These are phyloP conservation scores for Plantago lanceolata DNA, from an alignment of 305 asterid genomes.

Conservation along the genomic window DNA sequence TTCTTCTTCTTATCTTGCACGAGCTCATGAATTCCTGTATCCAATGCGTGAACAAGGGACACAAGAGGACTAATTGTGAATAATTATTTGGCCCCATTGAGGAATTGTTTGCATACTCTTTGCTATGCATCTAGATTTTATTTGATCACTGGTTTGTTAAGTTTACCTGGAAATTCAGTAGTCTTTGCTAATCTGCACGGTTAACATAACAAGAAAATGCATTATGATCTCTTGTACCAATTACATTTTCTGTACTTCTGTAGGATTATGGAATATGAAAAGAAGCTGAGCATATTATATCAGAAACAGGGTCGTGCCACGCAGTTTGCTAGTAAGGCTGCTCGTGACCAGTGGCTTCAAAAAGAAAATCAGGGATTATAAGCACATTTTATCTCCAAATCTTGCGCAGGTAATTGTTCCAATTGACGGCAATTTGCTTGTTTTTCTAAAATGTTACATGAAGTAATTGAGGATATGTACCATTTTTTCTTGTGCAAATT, in stretches of 20 bases:
- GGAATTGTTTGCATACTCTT: no score
- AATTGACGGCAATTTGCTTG: no score
- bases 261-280: conserved; percentile 95
- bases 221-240: conserved; percentile 8
- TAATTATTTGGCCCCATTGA: no score
- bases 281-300: conserved; percentile 94
- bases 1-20: conserved; percentile 7
- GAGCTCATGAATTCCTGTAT: conserved; percentile 3
- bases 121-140: no score
- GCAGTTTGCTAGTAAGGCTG: conserved; percentile 83
- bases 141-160: no score
- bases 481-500: no score
- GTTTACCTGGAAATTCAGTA: conserved; percentile 9
- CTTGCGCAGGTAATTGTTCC: conserved; percentile 51
- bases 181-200: conserved; percentile 13
- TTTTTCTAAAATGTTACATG: no score
- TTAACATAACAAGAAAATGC: conserved; percentile 14
- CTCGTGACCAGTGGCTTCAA: conserved; percentile 87
- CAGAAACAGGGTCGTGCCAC: conserved; percentile 99
- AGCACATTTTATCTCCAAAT: conserved; percentile 76
- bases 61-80: not conserved
- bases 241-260: conserved; percentile 11
- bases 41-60: conserved; percentile 8
- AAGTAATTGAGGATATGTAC: no score
- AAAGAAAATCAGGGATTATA: conserved; percentile 88